Base-by-base conservation (phyloP, 176 grass and related monocot genomes). In the Rhipidocladum racemiflorum region DNA sequence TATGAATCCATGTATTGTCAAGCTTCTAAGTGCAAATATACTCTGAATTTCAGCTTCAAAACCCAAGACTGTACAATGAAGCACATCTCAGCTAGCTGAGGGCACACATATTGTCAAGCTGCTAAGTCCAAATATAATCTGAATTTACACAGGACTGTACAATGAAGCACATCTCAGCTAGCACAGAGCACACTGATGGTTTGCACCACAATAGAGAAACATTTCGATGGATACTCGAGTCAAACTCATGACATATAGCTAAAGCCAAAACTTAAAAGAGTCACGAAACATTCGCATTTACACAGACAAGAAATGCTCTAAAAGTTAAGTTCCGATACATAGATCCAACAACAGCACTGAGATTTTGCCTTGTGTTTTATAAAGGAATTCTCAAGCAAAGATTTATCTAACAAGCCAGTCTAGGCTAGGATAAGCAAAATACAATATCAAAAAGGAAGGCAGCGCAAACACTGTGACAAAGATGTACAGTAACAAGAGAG, bases 381-480 rank as follows among this genome's bases (percentile, higher is more conserved):
- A 54, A 44, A 82, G 44, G 14, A 79, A 78, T 84, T 77, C 65
- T 92, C 90, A 95, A 75, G 81, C 84, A 85, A 88, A 95, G 12
- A 95, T 90, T 62, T 92, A 88, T 68, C 85, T 92, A 72, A 88
- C 70, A 84, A 92, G 93, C 93, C 88, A 95, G 74, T 92, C 87
- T 34, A 95, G 75, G 79, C 88, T 90, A 10, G 90, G 93, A 27
- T 88, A 95, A 7, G 93, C 90, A 78, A 95, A 95, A 82, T 95
- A 95, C 54, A 97, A 55, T 64, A 97, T 89, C 56, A 93, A 75
- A 67, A 89, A 91, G 9, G 94, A 97, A 36, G 91, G 89, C 66
- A 93, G 85, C 0, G 91, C 89, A 84, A 93, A 93, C 57, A 97
- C 62, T 0, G 89, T 91, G 55, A 93, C 84, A 59, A 91, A 87